Evolutionary conservation across 2,329 filamentous ascomycete genomes (phyloP).

Genomic region (Ophioceras dolichostomum): DNA sequence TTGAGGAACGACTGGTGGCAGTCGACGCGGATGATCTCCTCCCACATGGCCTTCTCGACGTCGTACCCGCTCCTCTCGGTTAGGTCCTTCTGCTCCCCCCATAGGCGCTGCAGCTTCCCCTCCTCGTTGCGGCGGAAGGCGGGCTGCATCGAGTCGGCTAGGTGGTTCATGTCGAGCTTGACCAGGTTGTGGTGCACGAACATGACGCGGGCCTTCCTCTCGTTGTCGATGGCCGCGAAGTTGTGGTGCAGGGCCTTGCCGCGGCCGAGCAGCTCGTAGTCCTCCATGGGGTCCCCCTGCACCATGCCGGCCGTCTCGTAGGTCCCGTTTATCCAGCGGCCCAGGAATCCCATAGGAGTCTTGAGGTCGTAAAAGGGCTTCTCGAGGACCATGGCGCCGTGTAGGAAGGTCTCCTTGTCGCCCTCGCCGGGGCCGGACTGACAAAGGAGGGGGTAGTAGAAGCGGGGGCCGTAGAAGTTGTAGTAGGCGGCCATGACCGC

Average conservation of each 20-base stretch:
- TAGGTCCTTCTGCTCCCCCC: conserved; percentile 15
- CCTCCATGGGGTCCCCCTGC: conserved; percentile 18
- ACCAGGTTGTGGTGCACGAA: conserved; percentile 24
- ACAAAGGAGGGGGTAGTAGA: conserved; percentile 35
- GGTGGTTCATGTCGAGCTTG: conserved; percentile 19
- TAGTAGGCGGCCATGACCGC: conserved; percentile 40
- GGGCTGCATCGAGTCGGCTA: conserved; percentile 10
- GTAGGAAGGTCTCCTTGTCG: conserved; percentile 35
- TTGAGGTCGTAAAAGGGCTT: conserved; percentile 25
- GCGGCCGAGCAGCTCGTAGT: conserved; percentile 8
- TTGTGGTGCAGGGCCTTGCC: conserved; percentile 2
- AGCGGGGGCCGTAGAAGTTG: conserved; percentile 38
- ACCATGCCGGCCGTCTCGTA: conserved; percentile 14
- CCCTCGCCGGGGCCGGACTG: conserved; percentile 29
- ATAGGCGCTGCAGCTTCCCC: conserved; percentile 14
- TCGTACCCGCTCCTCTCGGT: conserved; percentile 15
- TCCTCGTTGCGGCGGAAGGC: conserved; percentile 10
- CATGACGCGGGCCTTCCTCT: conserved; percentile 11
- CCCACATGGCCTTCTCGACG: conserved; percentile 20
- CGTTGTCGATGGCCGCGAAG: conserved; percentile 1
- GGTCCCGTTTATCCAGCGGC: conserved; percentile 15
- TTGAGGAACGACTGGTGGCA: conserved; percentile 12
- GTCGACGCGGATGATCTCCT: conserved; percentile 16
- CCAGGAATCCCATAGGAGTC: conserved; percentile 17
- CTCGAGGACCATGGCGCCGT: conserved; percentile 27